Evolutionary conservation across 345 rosid species (phyloP).

Genomic region (Mangifera indica): DNA sequence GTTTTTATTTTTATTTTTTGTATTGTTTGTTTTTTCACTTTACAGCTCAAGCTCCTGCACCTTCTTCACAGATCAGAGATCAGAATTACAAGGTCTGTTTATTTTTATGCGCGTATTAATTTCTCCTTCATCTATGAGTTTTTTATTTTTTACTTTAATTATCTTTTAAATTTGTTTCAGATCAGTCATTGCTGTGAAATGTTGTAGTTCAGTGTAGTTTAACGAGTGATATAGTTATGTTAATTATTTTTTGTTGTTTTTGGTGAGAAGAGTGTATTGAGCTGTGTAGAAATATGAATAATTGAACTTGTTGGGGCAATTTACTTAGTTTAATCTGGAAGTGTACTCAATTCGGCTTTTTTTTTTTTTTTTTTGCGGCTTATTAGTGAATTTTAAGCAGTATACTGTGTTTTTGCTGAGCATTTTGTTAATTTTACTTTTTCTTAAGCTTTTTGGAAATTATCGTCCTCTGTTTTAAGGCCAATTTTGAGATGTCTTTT

Average conservation of each 20-base stretch:
- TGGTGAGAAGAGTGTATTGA: not conserved
- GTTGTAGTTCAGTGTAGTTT: not conserved
- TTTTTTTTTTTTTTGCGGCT: too few species aligned
- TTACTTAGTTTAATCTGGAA: not conserved
- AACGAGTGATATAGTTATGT: not conserved
- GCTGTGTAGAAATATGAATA: not conserved
- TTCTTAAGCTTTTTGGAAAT: not conserved
- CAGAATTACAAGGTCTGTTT: constrained; percentile 35
- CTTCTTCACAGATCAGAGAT: constrained; percentile 53
- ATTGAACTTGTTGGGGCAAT: not conserved
- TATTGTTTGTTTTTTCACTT: constrained; percentile 26
- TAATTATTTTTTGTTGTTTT: not conserved
- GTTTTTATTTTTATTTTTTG: not conserved
- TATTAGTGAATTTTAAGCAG: not conserved
- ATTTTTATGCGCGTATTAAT: not conserved
- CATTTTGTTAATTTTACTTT: not conserved
- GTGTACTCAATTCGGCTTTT: not conserved
- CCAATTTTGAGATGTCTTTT: not conserved
- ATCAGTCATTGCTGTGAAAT: constrained; percentile 1
- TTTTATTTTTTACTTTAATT: not conserved
- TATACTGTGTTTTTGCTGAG: not conserved
- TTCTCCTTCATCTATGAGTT: not conserved
- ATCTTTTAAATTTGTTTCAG: not conserved
- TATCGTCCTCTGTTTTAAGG: not conserved
- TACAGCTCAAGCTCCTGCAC: constrained; percentile 45